Evolutionary conservation across 768 basidiomycete genomes (phyloP).

Genomic region (Boletus pseudopeckii): DNA sequence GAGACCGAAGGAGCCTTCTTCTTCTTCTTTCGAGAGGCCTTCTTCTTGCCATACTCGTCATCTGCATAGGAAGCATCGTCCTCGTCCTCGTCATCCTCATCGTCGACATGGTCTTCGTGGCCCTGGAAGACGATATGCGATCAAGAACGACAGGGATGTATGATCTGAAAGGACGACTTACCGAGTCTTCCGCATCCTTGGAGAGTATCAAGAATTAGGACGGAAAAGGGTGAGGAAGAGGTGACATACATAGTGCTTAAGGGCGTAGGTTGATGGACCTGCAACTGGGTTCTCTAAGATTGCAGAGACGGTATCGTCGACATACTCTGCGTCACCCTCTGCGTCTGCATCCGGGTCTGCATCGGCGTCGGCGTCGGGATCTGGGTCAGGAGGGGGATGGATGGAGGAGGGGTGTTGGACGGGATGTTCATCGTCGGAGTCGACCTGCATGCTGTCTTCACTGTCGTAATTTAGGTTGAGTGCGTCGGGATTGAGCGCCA

Average conservation of each 20-base stretch:
- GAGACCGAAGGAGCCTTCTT: conserved; percentile 40
- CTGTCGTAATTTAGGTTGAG: conserved; percentile 54
- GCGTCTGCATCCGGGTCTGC: conserved; percentile 45
- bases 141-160: conserved; percentile 15
- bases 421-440: conserved; percentile 49
- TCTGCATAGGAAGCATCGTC: conserved; percentile 79
- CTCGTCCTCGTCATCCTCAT: conserved; percentile 66
- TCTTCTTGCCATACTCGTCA: conserved; percentile 73
- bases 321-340: conserved; percentile 42
- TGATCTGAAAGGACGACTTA: conserved; percentile 16
- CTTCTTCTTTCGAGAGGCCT: conserved; percentile 66
- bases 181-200: conserved; percentile 34
- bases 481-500: conserved; percentile 39
- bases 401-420: conserved; percentile 14
- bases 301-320: conserved; percentile 36
- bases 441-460: conserved; percentile 67
- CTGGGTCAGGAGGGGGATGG: conserved; percentile 24
- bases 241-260: conserved; percentile 59
- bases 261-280: conserved; percentile 43
- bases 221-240: conserved; percentile 5
- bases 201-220: neutral
- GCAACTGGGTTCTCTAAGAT: conserved; percentile 36
- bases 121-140: conserved; percentile 49
- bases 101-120: conserved; percentile 50
- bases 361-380: conserved; percentile 60